Conservation (phyloP, 2,329 filamentous ascomycete genomes). For the Sodiomyces alkalinus region DNA sequence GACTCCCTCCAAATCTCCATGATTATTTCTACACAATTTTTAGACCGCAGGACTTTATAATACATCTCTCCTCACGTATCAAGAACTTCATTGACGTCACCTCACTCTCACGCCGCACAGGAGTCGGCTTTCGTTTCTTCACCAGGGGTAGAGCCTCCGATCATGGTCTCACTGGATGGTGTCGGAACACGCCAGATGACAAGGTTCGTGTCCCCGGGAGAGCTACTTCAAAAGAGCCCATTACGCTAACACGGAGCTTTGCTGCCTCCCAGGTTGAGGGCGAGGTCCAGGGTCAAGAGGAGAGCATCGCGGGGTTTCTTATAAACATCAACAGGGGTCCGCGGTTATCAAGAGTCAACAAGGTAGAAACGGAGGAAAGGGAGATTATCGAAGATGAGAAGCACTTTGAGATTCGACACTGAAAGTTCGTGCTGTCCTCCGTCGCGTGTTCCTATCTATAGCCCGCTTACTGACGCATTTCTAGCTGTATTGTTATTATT, state of each 20-base stretch:
- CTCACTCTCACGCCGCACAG: conserved; percentile 15
- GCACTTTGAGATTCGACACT: conserved; percentile 40
- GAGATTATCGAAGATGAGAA: conserved; percentile 50
- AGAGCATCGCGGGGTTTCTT: conserved; percentile 52
- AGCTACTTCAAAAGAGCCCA: too few relatives aligned
- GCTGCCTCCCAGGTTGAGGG: conserved; percentile 65
- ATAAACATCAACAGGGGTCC: conserved; percentile 65
- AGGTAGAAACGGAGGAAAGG: conserved; percentile 55
- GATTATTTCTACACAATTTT: too few relatives aligned
- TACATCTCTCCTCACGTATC: too few relatives aligned
- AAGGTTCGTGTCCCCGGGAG: conserved; percentile 27
- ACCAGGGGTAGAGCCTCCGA: conserved; percentile 34
- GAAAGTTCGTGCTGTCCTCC: too few relatives aligned
- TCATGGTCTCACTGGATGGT: conserved; percentile 43
- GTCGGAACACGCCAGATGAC: conserved; percentile 39
- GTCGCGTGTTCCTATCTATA: too few relatives aligned
- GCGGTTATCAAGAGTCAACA: conserved; percentile 53
- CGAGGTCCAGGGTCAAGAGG: conserved; percentile 65
- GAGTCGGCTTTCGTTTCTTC: conserved; percentile 44
- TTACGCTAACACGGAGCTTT: too few relatives aligned
- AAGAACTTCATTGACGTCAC: conserved; percentile 15
- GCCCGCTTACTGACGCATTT: too few relatives aligned
- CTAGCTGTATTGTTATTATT: too few relatives aligned
- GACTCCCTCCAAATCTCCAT: not conserved
- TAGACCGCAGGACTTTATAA: too few relatives aligned